Conservation (phyloP, 371 early-diverging fungal genomes). For the Umbelopsis sp. region DNA sequence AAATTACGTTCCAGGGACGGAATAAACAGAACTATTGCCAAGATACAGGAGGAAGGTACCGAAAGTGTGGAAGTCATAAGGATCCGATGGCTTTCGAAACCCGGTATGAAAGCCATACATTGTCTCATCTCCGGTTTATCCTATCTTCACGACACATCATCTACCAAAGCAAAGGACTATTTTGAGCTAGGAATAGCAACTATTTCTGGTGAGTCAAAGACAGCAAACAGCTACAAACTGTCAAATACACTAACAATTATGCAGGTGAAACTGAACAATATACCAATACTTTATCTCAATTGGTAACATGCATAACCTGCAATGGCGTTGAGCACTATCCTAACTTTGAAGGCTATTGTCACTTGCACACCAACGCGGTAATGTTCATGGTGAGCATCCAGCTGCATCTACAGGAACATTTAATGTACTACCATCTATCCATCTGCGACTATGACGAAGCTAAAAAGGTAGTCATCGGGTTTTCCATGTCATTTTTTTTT, state of each 20-base stretch:
- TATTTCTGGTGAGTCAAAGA: background rate
- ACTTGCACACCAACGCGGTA: background rate
- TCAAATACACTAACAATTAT: no score
- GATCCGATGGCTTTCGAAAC: background rate
- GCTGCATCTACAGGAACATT: slow-evolving; percentile 21
- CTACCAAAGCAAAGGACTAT: background rate
- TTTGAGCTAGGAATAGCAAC: background rate
- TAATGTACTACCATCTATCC: slow-evolving; percentile 18
- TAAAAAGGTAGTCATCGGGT: slow-evolving; percentile 17
- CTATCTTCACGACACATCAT: background rate
- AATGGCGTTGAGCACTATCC: background rate
- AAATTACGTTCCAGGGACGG: background rate
- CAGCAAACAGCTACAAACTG: background rate
- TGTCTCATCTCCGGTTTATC: background rate
- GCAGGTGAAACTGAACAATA: background rate
- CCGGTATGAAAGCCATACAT: background rate
- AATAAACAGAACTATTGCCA: background rate
- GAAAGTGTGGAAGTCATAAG: background rate
- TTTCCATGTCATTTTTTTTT: no score
- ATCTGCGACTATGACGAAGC: slow-evolving; percentile 19
- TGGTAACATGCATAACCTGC: background rate
- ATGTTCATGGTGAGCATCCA: slow-evolving; percentile 18
- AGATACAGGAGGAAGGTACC: background rate
- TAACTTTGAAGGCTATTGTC: background rate
- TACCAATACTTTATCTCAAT: background rate